A percentile compares a stretch with the other conserved stretches of the same genome.
phyloP scores from a whole-genome alignment of 2,329 filamentous ascomycete genomes.

The Stemphylium lycopersici region DNA sequence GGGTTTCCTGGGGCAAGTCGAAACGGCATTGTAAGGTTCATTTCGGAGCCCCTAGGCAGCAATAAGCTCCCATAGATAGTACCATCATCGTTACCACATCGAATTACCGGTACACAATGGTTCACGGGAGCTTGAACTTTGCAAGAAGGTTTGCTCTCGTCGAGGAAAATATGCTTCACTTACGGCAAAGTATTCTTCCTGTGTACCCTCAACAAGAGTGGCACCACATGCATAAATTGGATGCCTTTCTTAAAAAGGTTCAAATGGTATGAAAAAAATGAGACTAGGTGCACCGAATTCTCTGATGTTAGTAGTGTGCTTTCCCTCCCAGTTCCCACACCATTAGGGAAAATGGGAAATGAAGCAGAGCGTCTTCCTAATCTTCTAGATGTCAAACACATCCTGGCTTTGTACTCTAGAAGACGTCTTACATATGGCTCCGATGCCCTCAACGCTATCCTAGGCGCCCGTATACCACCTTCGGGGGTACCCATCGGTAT shows the following conservation, averaged over 20 bases:
- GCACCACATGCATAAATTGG: neutral
- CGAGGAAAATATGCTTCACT: neutral
- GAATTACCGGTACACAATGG: neutral
- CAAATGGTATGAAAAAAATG: neutral
- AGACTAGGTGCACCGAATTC: too few relatives aligned
- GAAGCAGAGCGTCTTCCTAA: neutral
- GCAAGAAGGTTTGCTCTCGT: neutral
- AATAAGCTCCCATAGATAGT: neutral
- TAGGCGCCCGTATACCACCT: neutral
- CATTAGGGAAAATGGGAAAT: neutral
- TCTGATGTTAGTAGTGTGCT: neutral
- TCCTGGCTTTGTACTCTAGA: accelerated
- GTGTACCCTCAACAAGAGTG: neutral
- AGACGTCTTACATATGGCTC: neutral
- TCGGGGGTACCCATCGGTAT: neutral
- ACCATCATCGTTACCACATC: neutral
- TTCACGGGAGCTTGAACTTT: neutral
- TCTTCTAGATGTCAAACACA: neutral
- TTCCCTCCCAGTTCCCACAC: neutral
- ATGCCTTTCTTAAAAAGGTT: neutral
- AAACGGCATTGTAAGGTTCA: neutral
- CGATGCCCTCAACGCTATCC: neutral
- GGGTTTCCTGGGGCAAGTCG: neutral
- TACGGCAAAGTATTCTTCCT: neutral
- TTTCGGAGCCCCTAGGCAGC: neutral